Conservation (phyloP, 2,329 filamentous ascomycete genomes). For the Helotiales sp. region DNA sequence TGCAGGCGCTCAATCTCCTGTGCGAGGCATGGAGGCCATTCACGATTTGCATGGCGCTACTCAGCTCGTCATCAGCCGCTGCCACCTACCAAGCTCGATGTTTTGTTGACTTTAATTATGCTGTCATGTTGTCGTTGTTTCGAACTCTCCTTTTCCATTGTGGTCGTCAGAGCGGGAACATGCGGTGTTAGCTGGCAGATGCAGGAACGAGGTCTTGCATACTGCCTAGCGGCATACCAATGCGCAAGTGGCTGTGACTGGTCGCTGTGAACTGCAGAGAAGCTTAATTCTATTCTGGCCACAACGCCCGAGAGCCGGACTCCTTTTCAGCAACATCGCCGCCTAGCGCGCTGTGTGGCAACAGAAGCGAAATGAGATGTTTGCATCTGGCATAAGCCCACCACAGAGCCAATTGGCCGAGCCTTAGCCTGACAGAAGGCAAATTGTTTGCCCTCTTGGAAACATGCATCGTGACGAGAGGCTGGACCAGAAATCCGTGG, state of each 20-base stretch:
- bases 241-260: background rate
- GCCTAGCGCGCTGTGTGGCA: background rate
- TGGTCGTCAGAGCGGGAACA: background rate
- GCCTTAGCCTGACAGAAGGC: background rate
- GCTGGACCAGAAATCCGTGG: background rate
- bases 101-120: background rate
- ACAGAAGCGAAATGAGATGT: background rate
- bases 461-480: background rate
- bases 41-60: background rate
- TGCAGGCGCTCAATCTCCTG: background rate
- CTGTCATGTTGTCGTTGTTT: background rate
- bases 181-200: background rate
- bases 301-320: background rate
- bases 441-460: background rate
- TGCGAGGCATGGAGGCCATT: background rate
- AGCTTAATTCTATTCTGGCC: background rate
- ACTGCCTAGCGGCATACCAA: background rate
- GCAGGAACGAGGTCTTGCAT: background rate
- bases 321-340: background rate
- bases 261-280: too few relatives aligned
- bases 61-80: background rate
- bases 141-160: background rate
- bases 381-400: background rate
- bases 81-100: background rate
- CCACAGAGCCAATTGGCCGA: background rate